phyloP scores from a whole-genome alignment of 1,139 yeast genomes.

The Eremothecium gossypii region DNA sequence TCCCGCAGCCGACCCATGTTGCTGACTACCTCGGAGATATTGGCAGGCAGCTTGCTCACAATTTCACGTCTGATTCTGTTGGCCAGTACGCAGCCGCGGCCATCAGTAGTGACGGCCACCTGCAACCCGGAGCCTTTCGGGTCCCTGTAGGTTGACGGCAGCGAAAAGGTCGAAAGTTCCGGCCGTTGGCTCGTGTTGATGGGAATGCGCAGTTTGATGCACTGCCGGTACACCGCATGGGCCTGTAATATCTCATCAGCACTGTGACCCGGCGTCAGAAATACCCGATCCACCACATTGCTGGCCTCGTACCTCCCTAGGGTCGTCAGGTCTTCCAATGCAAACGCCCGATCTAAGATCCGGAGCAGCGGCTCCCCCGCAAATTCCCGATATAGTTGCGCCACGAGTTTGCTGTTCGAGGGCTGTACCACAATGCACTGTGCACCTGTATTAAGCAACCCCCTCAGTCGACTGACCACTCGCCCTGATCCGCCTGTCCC shows the following conservation, averaged over 20 bases:
- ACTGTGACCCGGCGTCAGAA: slow-evolving; percentile 40
- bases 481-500: slow-evolving; percentile 44
- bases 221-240: slow-evolving; percentile 37
- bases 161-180: slow-evolving; percentile 62
- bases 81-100: slow-evolving; percentile 86
- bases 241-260: slow-evolving; percentile 29
- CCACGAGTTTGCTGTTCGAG: slow-evolving; percentile 16
- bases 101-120: slow-evolving; percentile 76
- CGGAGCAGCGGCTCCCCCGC: slow-evolving; percentile 20
- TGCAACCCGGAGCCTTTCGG: slow-evolving; percentile 59
- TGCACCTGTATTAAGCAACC: slow-evolving; percentile 50
- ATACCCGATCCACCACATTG: slow-evolving; percentile 62
- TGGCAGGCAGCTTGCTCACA: slow-evolving; percentile 52
- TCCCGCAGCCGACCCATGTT: slow-evolving; percentile 60
- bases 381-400: slow-evolving; percentile 14
- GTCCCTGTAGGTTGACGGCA: slow-evolving; percentile 60
- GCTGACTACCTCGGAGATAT: slow-evolving; percentile 59
- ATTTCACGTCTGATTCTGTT: slow-evolving; percentile 71
- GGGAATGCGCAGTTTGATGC: slow-evolving; percentile 63
- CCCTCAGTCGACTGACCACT: slow-evolving; percentile 41
- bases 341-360: slow-evolving; percentile 34
- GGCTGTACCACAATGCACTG: slow-evolving; percentile 40
- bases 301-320: slow-evolving; percentile 60
- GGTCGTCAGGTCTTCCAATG: slow-evolving; percentile 37
- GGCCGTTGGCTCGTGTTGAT: slow-evolving; percentile 71